Base-by-base conservation (phyloP, 1,284 basidiomycete species). In the Ceratobasidium sp. region DNA sequence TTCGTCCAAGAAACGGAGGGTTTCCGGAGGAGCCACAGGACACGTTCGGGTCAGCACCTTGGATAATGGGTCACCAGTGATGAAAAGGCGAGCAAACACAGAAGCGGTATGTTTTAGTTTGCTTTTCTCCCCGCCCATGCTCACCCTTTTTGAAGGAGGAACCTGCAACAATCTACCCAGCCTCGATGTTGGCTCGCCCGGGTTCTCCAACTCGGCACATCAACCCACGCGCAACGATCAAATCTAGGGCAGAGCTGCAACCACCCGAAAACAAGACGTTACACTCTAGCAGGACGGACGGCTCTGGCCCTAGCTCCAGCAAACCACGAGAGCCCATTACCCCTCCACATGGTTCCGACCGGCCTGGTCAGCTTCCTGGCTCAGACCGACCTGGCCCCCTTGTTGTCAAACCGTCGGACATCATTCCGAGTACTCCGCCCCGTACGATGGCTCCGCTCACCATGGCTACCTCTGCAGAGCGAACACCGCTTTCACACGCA, bases 401-500 rank as follows among this genome's bases (percentile, higher is more conserved):
- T 58, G 37, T 71, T 19, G 66, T 71, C 1, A 71, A 71, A 22
- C 66, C 66, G 7, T 71, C 66, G 3, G 66, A 71, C n/a, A 71
- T 71, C 41, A 71, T 71, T 31, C 66, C 66, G 5, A 71, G 51
- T 19, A 71, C 66, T 3, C 66, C 66, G 39, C 66, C 66, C 8
- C 66, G 66, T 16, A 71, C 66, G 24, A 19, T 71, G 14, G 66
- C 66, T 27, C 66, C 53, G 3, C 41, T 71, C 3, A 71, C 66
- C 8, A 54, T 71, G 53, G 66, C 66, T 27, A 71, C 66, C 34
- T 76, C 75, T 14, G 73, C 75, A 56, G 68, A 74, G 66, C 73
- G 75, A 22, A 76, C 75, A 37, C 75, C 75, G 11, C 59, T 76
- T 8, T 76, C 75, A 8, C 74, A 76, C 48, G 66, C 73, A 11